phyloP scores from a whole-genome alignment of 495 filamentous ascomycete genomes.

The Bombardia bombarda region DNA sequence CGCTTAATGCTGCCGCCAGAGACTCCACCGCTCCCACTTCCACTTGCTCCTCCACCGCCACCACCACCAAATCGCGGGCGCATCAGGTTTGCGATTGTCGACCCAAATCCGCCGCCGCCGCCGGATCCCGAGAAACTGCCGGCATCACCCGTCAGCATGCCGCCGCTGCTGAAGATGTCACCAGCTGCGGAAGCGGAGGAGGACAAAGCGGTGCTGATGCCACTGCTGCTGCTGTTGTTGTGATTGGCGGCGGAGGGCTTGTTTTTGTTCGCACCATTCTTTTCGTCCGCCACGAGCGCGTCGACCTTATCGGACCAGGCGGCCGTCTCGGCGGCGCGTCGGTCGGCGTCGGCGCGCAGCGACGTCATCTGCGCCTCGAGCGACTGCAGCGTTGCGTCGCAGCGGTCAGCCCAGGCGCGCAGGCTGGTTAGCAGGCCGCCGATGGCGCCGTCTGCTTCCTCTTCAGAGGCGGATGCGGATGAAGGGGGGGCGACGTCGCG shows the following conservation, averaged over 20 bases:
- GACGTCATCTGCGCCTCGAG: constrained; percentile 63
- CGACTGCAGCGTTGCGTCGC: constrained; percentile 61
- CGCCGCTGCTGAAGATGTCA: constrained; percentile 2
- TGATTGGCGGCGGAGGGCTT: neutral
- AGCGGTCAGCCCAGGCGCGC: constrained; percentile 66
- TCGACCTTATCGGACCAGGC: constrained; percentile 41
- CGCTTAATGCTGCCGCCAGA: constrained; percentile 20
- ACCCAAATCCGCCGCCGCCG: constrained; percentile 4
- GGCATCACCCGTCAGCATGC: constrained; percentile 18
- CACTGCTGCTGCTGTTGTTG: neutral
- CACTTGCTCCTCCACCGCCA: neutral
- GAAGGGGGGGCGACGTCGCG: constrained; percentile 74
- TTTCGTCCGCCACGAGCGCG: constrained; percentile 32
- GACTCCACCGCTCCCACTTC: neutral
- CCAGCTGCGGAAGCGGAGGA: constrained; percentile 9
- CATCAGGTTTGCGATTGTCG: neutral
- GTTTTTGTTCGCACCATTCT: constrained; percentile 28
- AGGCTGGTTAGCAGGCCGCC: constrained; percentile 58
- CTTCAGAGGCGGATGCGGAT: no score
- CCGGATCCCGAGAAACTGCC: constrained; percentile 15
- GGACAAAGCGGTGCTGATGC: neutral
- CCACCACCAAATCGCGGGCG: neutral
- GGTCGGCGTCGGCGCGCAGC: constrained; percentile 48
- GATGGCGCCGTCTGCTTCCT: no score
- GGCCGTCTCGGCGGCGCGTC: constrained; percentile 41